Conservation (phyloP, 2,329 filamentous ascomycete species). For the Zasmidium angulare region DNA sequence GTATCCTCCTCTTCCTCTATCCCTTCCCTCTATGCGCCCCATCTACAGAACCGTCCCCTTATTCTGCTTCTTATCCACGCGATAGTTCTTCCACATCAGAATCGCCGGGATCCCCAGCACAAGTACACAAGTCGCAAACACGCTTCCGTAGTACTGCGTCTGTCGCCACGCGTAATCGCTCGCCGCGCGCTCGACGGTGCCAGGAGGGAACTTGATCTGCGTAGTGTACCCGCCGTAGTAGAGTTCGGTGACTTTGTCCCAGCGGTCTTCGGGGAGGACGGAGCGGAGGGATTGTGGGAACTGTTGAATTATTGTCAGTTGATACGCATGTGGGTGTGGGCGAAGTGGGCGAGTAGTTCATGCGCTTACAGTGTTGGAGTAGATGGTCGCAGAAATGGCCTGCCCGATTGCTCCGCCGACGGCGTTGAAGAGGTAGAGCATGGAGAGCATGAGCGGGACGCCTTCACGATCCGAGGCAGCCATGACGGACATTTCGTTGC, state of each 20-base stretch:
- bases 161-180: constrained; percentile 50
- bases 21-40: background rate
- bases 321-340: no score
- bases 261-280: constrained; percentile 15
- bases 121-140: constrained; percentile 37
- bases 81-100: constrained; percentile 38
- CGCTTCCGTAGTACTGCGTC: constrained; percentile 46
- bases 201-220: constrained; percentile 38
- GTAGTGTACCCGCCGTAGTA: constrained; percentile 19
- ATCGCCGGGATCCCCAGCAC: constrained; percentile 33
- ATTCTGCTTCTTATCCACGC: constrained; percentile 38
- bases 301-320: no score
- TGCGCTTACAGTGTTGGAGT: constrained; percentile 36
- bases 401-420: constrained; percentile 31
- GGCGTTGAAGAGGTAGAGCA: constrained; percentile 34
- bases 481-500: constrained; percentile 60
- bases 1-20: background rate
- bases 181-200: constrained; percentile 43
- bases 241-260: constrained; percentile 35
- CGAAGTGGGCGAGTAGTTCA: no score
- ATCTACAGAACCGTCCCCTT: constrained; percentile 35
- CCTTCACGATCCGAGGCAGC: constrained; percentile 34
- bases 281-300: constrained; percentile 16
- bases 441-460: constrained; percentile 38
- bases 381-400: constrained; percentile 29